These are phyloP conservation scores for Ulmus americana DNA, from an alignment of 331 rosid genomes.

Conservation along the genomic window DNA sequence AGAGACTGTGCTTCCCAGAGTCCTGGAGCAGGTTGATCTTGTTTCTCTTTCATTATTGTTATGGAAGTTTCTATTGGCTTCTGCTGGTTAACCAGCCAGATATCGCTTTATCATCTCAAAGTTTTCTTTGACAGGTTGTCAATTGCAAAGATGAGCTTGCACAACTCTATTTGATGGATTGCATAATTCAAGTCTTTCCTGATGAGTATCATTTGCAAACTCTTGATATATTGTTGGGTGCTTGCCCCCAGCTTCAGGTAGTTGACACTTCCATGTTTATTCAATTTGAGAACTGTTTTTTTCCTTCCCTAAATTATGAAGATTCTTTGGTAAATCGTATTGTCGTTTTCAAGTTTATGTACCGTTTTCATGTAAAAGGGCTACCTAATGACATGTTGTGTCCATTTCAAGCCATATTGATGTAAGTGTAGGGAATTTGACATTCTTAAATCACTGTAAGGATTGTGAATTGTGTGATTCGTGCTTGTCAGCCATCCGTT, in stretches of 20 bases:
- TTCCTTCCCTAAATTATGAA: neutral
- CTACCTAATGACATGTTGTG: neutral
- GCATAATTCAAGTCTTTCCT: slow-evolving; percentile 98
- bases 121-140: slow-evolving; percentile 52
- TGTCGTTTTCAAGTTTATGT: neutral
- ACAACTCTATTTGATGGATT: slow-evolving; percentile 89
- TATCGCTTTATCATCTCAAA: slow-evolving; percentile 13
- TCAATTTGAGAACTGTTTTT: neutral
- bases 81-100: slow-evolving; percentile 13
- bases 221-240: slow-evolving; percentile 81
- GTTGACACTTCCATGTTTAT: slow-evolving; percentile 18
- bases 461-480: slow-evolving; percentile 5
- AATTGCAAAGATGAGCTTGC: slow-evolving; percentile 97
- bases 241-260: slow-evolving; percentile 98
- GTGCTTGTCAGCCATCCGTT: slow-evolving; percentile 63
- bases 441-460: too few species aligned
- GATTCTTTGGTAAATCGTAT: neutral
- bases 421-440: too few species aligned
- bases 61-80: slow-evolving; percentile 5
- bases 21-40: slow-evolving; percentile 80
- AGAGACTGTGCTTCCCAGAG: slow-evolving; percentile 92
- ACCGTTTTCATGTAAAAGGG: neutral
- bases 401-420: neutral
- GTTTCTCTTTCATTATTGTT: slow-evolving; percentile 15
- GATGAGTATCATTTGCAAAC: slow-evolving; percentile 98